Evolutionary conservation across 2,329 filamentous ascomycete species (phyloP).

Genomic region (Lasiodiplodia gonubiensis): DNA sequence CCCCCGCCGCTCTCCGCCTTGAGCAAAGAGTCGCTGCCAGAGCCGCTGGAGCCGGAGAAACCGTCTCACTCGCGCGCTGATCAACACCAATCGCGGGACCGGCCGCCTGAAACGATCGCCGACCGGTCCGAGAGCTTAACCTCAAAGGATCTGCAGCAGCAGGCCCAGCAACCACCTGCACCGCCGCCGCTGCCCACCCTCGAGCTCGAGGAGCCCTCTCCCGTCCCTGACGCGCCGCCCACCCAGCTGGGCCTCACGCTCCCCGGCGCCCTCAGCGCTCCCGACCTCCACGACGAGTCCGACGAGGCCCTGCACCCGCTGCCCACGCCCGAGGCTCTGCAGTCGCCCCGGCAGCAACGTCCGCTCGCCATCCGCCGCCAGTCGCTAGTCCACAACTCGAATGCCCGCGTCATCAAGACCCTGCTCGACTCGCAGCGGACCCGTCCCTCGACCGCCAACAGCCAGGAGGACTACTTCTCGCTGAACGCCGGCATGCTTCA

Average conservation of each 20-base stretch:
- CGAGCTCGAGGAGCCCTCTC: slow-evolving; percentile 44
- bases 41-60: slow-evolving; percentile 17
- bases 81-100: slow-evolving; percentile 25
- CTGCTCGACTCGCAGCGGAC: slow-evolving; percentile 53
- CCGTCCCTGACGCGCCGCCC: slow-evolving; percentile 37
- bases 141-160: slow-evolving; percentile 34
- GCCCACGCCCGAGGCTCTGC: slow-evolving; percentile 26
- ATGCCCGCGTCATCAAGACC: slow-evolving; percentile 56
- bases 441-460: slow-evolving; percentile 36
- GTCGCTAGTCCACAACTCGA: slow-evolving; percentile 47
- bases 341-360: slow-evolving; percentile 21
- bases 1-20: slow-evolving; percentile 4
- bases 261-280: slow-evolving; percentile 4
- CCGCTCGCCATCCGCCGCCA: slow-evolving; percentile 39
- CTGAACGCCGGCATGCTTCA: slow-evolving; percentile 51
- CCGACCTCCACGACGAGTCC: slow-evolving; percentile 23
- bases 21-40: slow-evolving; percentile 22
- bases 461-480: slow-evolving; percentile 49
- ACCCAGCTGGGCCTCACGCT: slow-evolving; percentile 32
- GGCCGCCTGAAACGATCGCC: slow-evolving; percentile 29
- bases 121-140: slow-evolving; percentile 33
- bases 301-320: slow-evolving; percentile 26
- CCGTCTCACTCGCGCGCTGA: slow-evolving; percentile 13
- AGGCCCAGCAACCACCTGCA: slow-evolving; percentile 28
- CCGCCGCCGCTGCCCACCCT: slow-evolving; percentile 36